Evolutionary conservation across 2,329 filamentous ascomycete species (phyloP), one percentile per base, ranked within the genome.

Genomic region (Fusarium sarcochroum): DNA sequence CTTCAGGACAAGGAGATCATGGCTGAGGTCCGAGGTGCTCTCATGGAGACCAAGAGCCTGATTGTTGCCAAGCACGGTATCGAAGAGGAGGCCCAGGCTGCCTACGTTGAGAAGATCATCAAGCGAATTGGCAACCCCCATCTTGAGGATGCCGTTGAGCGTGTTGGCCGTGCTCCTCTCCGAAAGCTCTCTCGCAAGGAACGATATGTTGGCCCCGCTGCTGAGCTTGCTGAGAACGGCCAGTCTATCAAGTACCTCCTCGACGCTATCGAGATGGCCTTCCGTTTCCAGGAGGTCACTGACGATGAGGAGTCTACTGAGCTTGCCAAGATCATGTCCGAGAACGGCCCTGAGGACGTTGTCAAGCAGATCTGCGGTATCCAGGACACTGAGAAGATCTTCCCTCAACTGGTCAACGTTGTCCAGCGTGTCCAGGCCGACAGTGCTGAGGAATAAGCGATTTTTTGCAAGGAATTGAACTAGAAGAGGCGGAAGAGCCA

Each of bases 101-200:
- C 90, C 3, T 99, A 99, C 78, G 93, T 97, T 64, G 87, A 96
- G 76, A 94, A 93, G 83, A 99, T 99, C 82, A 89, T 99, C 78
- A 88, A 86, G 74, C 93, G 95, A 75, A 98, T 98, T 80, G 93
- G 93, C 80, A 98, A 98, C 85, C 94, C 93, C 15, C 90, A 94
- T 72, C 87, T 98, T 61, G 93, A 97, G 81, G 95, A 99, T 80
- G 91, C 91, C 14, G 94, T 98, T 35, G 93, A 97, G 84, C 94
- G 96, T 80, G 96, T 99, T 69, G 96, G 95, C 57, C 94, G 96
- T 78, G 95, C 94, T 18, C 96, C 96, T 18, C 85, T 99, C 63
- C 92, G 96, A 79, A 99, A 99, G 86, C 87, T 99, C 34, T 91
- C 91, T 70, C 92, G 94, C 80, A 96, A 97, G 84, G 96, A 99